phyloP scores from a whole-genome alignment of 768 basidiomycete genomes.

The Favolaschia claudopus region DNA sequence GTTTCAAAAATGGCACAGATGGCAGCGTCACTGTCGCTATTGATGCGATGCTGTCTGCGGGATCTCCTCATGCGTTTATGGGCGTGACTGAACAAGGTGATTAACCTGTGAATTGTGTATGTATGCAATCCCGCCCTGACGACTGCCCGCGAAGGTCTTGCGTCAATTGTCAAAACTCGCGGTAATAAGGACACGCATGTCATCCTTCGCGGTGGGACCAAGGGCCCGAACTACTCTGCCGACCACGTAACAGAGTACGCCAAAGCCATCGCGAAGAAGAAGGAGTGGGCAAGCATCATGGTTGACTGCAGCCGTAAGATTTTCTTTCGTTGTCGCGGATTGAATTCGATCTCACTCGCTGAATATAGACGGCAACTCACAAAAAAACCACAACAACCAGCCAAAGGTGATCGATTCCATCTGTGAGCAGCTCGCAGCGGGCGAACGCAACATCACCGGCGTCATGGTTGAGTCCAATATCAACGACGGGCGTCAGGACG shows the following conservation, averaged over 20 bases:
- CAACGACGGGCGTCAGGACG: conserved; percentile 89
- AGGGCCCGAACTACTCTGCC: conserved; percentile 87
- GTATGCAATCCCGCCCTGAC: neutral
- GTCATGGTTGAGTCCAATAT: conserved; percentile 99
- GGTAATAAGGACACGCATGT: conserved; percentile 92
- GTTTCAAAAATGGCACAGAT: conserved; percentile 99
- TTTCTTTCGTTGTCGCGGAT: conserved; percentile 1
- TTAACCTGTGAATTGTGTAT: neutral
- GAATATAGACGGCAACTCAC: conserved; percentile 87
- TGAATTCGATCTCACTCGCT: conserved; percentile 1
- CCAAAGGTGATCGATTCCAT: conserved; percentile 78
- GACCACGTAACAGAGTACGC: conserved; percentile 75
- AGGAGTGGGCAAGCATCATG: conserved; percentile 78
- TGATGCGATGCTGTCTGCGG: conserved; percentile 94
- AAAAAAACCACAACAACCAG: conserved; percentile 94
- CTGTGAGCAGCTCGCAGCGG: conserved; percentile 75
- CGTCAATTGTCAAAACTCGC: conserved; percentile 92
- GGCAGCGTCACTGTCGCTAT: conserved; percentile 91
- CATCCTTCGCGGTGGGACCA: conserved; percentile 92
- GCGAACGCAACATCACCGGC: conserved; percentile 80
- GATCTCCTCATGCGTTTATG: conserved; percentile 96
- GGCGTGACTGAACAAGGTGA: conserved; percentile 79
- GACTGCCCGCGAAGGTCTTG: conserved; percentile 54
- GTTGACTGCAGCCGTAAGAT: conserved; percentile 82
- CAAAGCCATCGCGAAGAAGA: conserved; percentile 70